Conservation (phyloP, 2,329 filamentous ascomycete genomes). For the Penicillium sp. region DNA sequence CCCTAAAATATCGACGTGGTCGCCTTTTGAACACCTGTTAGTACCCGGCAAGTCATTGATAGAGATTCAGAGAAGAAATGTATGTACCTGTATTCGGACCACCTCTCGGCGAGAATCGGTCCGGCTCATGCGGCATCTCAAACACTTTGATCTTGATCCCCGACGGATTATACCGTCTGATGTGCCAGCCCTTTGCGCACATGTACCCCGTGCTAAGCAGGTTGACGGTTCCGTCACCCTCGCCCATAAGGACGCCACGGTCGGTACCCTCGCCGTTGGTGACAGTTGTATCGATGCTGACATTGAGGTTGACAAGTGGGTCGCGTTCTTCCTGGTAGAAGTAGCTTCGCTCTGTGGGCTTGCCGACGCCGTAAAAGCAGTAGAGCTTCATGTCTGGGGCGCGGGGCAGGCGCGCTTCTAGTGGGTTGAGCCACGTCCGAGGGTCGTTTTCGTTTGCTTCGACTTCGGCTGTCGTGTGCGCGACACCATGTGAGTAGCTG, state of each 20-base stretch:
- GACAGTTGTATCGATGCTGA: slow-evolving; percentile 59
- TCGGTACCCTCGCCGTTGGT: slow-evolving; percentile 61
- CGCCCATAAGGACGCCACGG: slow-evolving; percentile 91
- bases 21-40: slow-evolving; percentile 55
- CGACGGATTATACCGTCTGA: slow-evolving; percentile 91
- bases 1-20: slow-evolving; percentile 96
- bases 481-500: slow-evolving; percentile 88
- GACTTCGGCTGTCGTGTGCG: slow-evolving; percentile 77
- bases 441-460: slow-evolving; percentile 78
- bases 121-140: slow-evolving; percentile 97
- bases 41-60: background rate
- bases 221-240: slow-evolving; percentile 95
- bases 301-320: slow-evolving; percentile 59
- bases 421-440: slow-evolving; percentile 90
- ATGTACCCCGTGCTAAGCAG: slow-evolving; percentile 93
- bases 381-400: slow-evolving; percentile 92
- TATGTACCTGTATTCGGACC: slow-evolving; percentile 65
- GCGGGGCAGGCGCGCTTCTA: slow-evolving; percentile 86
- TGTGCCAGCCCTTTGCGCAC: slow-evolving; percentile 93
- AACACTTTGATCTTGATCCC: slow-evolving; percentile 80
- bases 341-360: slow-evolving; percentile 89
- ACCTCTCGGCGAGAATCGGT: slow-evolving; percentile 82
- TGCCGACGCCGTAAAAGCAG: slow-evolving; percentile 95
- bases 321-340: slow-evolving; percentile 81
- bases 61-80: slow-evolving; percentile 45